A percentile compares a stretch with the other conserved stretches of the same genome.
Conservation (phyloP, 1,284 basidiomycete species). For the Sporisorium sorghi region DNA sequence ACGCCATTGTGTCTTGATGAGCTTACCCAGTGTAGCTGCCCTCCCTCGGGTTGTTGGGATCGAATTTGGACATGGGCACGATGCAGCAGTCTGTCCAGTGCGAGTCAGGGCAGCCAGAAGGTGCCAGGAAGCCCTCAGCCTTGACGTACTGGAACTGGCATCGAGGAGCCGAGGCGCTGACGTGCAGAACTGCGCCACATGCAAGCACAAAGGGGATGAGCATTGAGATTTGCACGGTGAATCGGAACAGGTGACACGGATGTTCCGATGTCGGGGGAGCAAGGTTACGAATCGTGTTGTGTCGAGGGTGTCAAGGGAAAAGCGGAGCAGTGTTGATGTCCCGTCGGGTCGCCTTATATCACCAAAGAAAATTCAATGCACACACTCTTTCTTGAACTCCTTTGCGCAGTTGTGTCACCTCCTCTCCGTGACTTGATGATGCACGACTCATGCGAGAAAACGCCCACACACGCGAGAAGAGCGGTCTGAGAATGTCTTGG, state of each 20-base stretch:
- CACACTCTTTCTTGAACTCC: no score
- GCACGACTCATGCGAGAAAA: not conserved
- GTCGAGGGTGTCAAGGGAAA: not conserved
- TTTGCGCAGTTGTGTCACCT: not conserved
- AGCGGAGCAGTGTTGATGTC: not conserved
- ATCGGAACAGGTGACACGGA: no score
- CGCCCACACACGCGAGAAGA: not conserved
- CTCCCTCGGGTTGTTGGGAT: not conserved
- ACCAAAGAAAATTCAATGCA: no score
- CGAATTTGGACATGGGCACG: conserved; percentile 9
- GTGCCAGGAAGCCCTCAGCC: not conserved
- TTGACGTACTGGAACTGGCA: conserved; percentile 15
- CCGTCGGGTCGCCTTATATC: not conserved
- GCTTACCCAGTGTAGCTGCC: conserved; percentile 21
- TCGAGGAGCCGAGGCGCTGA: conserved; percentile 23
- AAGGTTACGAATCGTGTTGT: not conserved
- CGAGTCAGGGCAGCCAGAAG: conserved; percentile 13
- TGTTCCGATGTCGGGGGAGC: not conserved
- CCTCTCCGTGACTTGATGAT: not conserved
- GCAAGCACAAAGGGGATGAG: conserved; percentile 4
- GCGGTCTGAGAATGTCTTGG: not conserved
- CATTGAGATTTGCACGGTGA: conserved; percentile 13
- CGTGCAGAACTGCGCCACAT: conserved; percentile 1
- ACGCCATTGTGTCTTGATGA: not conserved
- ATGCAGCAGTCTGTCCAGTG: conserved; percentile 32